Conservation (phyloP, 495 filamentous ascomycete species). For the Aspergillus incahuasiensis region DNA sequence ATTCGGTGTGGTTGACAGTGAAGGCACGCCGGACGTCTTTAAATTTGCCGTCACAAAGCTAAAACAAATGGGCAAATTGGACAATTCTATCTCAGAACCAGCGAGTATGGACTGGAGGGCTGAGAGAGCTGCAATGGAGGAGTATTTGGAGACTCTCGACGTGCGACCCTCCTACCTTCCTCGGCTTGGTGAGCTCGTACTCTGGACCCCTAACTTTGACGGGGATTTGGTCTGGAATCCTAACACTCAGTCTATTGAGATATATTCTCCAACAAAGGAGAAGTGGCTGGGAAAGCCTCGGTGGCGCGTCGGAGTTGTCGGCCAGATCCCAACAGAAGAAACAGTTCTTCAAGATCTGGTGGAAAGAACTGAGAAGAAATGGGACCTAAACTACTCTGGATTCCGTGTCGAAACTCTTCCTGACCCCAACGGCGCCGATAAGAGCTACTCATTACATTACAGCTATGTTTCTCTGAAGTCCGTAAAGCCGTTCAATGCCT, state of each 20-base stretch:
- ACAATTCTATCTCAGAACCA: slow-evolving; percentile 43
- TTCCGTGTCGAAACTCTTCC: slow-evolving; percentile 56
- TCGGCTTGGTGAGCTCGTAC: slow-evolving; percentile 53
- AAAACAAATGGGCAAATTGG: slow-evolving; percentile 32
- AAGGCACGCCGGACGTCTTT: slow-evolving; percentile 52
- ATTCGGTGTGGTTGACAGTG: slow-evolving; percentile 15
- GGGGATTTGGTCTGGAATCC: slow-evolving; percentile 36
- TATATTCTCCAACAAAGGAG: slow-evolving; percentile 27
- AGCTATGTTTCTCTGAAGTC: slow-evolving; percentile 51
- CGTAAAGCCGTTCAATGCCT: slow-evolving; percentile 53
- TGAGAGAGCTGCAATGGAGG: slow-evolving; percentile 33
- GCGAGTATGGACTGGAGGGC: slow-evolving; percentile 52
- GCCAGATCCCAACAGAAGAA: slow-evolving; percentile 43
- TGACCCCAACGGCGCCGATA: slow-evolving; percentile 45
- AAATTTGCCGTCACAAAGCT: slow-evolving; percentile 44
- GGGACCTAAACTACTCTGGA: slow-evolving; percentile 47
- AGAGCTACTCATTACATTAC: slow-evolving; percentile 47
- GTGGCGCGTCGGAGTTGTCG: slow-evolving; percentile 56
- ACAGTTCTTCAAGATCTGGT: slow-evolving; percentile 41
- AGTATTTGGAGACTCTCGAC: slow-evolving; percentile 31
- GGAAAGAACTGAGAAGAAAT: slow-evolving; percentile 31
- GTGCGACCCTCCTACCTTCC: slow-evolving; percentile 50
- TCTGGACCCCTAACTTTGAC: slow-evolving; percentile 43
- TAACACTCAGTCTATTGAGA: slow-evolving; percentile 22
- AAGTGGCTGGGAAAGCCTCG: slow-evolving; percentile 32